Evolutionary conservation across 371 early-diverging fungal genomes (phyloP), one percentile per base, ranked within the genome.

Genomic region (Apophysomyces variabilis): DNA sequence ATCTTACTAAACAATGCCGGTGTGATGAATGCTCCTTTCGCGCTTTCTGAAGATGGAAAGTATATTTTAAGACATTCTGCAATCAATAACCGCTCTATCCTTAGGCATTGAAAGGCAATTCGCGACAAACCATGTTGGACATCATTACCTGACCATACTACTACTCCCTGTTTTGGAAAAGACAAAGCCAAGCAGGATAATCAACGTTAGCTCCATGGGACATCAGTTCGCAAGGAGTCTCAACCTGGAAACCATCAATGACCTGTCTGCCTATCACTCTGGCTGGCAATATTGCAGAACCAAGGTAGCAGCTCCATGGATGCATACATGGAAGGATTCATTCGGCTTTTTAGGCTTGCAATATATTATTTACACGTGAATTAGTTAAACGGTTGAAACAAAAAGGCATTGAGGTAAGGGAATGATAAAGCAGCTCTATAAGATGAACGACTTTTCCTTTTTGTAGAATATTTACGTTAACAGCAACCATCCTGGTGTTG

Each of bases 91-190:
- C 7, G 1, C 12, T 57, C 26, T 64, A 38, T 56, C 36, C 36
- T 14, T 54, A 68, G 69, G 66, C 4, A 66, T 79, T 43, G 79
- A 79, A 50, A 66, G 39, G 0, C 76, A 74, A 59, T 75, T 77
- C 44, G 81, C 72, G 6, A 76, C 75, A 9, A 95, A 96, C 76
- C 94, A 94, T 63, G 74, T 95, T 37, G 95, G 90, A 18, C 91
- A 90, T 57, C 87, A 87, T 65, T 84, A 82, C n/a, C 78, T 92
- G 60, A 90, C 90, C n/a, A 79, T 71, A 50, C 72, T 76, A 0
- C 79, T 95, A n/a, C 68, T 93, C 5, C 89, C 89, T 56, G 11
- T 79, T 13, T 72, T 93, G 66, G 82, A 86, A 61, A 64, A 73
- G 41, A 77, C 85, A 13, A 67, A 73, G 12, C 79, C 85, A 12